phyloP scores from a whole-genome alignment of 2,329 filamentous ascomycete genomes.

The Xylaria hypoxylon region DNA sequence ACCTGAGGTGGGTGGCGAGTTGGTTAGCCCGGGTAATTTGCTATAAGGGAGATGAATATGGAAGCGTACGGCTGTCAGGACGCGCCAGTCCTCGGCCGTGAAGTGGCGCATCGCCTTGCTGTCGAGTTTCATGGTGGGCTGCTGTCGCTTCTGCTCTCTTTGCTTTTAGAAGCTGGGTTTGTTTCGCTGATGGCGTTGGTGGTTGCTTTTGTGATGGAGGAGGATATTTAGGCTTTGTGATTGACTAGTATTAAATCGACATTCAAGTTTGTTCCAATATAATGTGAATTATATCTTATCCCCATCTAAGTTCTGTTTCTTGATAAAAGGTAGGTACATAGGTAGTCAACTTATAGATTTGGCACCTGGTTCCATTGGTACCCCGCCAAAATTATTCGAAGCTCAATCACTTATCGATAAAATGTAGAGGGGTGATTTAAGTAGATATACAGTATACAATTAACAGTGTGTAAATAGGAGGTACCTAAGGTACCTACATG shows the following conservation, averaged over 20 bases:
- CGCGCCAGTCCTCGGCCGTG: conserved; percentile 91
- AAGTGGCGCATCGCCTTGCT: conserved; percentile 94
- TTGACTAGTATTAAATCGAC: not conserved
- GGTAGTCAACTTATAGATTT: not conserved
- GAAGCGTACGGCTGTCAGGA: conserved; percentile 83
- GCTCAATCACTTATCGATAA: conserved; percentile 32
- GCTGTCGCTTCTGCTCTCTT: not conserved
- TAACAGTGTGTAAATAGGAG: too few relatives aligned
- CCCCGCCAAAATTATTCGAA: conserved; percentile 39
- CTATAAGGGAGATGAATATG: conserved; percentile 39
- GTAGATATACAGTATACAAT: too few relatives aligned
- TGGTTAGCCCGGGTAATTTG: conserved; percentile 30
- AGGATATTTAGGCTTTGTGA: not conserved
- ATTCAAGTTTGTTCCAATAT: not conserved
- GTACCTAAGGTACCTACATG: too few relatives aligned
- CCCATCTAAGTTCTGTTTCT: too few relatives aligned
- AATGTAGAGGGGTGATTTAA: conserved; percentile 10
- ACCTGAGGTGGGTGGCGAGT: conserved; percentile 68
- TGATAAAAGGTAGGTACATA: too few relatives aligned
- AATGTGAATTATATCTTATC: too few relatives aligned
- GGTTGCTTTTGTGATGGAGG: not conserved
- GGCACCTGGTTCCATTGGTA: conserved; percentile 5
- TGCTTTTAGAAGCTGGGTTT: not conserved
- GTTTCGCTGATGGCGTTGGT: not conserved
- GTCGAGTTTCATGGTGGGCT: conserved; percentile 85